Conservation (phyloP, 495 filamentous ascomycete genomes). For the Choiromyces venosus region DNA sequence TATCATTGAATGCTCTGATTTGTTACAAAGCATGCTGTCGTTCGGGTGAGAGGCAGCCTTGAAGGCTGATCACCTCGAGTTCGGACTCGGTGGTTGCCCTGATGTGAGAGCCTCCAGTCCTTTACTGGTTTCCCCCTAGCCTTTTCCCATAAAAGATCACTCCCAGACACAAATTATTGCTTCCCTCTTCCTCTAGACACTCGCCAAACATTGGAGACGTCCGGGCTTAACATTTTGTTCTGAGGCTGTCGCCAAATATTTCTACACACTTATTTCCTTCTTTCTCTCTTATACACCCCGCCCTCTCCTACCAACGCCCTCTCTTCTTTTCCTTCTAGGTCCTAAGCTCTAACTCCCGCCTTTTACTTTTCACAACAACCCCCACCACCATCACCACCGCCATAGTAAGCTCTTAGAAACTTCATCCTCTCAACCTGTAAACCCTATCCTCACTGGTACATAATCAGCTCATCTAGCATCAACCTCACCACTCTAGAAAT, state of each 20-base stretch:
- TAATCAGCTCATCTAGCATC: neutral
- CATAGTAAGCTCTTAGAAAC: neutral
- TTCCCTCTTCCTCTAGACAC: neutral
- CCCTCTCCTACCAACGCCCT: neutral
- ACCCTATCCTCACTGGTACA: neutral
- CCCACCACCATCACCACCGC: no score
- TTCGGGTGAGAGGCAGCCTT: neutral
- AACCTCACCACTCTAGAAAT: neutral
- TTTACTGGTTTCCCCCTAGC: neutral
- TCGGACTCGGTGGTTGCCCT: neutral
- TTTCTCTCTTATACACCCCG: neutral
- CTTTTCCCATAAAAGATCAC: neutral
- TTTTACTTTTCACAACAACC: no score
- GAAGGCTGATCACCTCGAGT: neutral
- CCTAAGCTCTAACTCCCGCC: neutral
- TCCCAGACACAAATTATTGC: neutral
- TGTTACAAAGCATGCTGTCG: neutral
- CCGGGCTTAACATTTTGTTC: neutral
- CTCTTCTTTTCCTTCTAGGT: neutral
- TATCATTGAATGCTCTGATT: neutral
- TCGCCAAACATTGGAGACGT: neutral
- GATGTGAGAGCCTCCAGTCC: neutral
- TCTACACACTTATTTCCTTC: neutral
- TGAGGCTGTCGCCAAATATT: neutral
- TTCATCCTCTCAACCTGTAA: neutral